Conservation (phyloP, 2,329 filamentous ascomycete species). For the Plenodomus biglobosus region DNA sequence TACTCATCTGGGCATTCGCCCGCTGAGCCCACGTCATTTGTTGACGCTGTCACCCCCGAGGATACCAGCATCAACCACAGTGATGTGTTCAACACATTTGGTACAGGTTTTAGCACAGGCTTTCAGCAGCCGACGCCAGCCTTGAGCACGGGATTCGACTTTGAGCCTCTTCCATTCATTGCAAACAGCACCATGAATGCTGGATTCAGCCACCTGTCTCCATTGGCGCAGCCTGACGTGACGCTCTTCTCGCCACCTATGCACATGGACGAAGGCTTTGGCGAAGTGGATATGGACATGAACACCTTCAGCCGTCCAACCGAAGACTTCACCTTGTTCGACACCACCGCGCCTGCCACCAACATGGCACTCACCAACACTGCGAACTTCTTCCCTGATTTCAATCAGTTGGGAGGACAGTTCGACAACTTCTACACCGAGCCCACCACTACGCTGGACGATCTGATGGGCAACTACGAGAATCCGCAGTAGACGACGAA, state of each 20-base stretch:
- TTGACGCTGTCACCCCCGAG: slow-evolving; percentile 50
- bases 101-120: slow-evolving; percentile 62
- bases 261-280: slow-evolving; percentile 64
- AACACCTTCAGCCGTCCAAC: slow-evolving; percentile 37
- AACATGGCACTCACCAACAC: slow-evolving; percentile 29
- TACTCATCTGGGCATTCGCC: slow-evolving; percentile 48
- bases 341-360: slow-evolving; percentile 25
- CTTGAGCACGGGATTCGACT: slow-evolving; percentile 40
- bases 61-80: slow-evolving; percentile 59
- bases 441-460: slow-evolving; percentile 35
- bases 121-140: slow-evolving; percentile 58
- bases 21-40: slow-evolving; percentile 46
- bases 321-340: slow-evolving; percentile 66
- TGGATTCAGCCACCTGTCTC: slow-evolving; percentile 62
- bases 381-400: slow-evolving; percentile 44
- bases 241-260: slow-evolving; percentile 71
- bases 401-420: slow-evolving; percentile 45
- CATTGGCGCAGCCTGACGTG: slow-evolving; percentile 66
- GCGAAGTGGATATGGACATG: slow-evolving; percentile 45
- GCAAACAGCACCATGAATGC: slow-evolving; percentile 20
- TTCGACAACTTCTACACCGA: slow-evolving; percentile 35
- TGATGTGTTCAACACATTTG: slow-evolving; percentile 63
- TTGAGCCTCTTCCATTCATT: slow-evolving; percentile 46
- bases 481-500: slow-evolving; percentile 23
- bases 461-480: slow-evolving; percentile 28